Percentiles rank a stretch among this genome's conserved stretches.
phyloP scores from a whole-genome alignment of 192 early-diverging fungal species.

The Thoreauomyces humboldtii region DNA sequence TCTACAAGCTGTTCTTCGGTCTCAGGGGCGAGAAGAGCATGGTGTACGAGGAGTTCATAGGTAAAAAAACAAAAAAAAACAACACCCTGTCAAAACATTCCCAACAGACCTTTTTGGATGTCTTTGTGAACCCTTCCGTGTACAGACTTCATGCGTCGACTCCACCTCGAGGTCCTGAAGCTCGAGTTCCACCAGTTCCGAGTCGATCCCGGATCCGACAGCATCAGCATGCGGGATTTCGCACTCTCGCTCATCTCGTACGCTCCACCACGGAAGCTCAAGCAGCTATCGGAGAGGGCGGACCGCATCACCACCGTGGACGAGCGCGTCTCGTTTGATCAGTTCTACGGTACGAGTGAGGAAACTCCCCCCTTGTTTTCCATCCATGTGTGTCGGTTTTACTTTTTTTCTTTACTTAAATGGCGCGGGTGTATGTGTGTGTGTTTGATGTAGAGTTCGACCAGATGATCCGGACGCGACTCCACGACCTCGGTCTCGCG shows the following conservation, averaged over 20 bases:
- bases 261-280: constrained; percentile 14
- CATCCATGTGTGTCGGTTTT: neutral
- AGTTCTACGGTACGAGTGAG: constrained; percentile 23
- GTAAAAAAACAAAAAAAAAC: no score
- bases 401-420: neutral
- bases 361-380: neutral
- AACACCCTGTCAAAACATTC: no score
- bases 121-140: neutral
- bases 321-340: constrained; percentile 31
- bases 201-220: constrained; percentile 18
- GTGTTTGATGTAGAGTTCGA: constrained; percentile 33
- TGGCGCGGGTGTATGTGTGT: neutral
- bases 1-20: constrained; percentile 38
- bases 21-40: constrained; percentile 27
- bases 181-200: constrained; percentile 40
- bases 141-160: constrained; percentile 31
- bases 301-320: constrained; percentile 16
- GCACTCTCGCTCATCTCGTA: constrained; percentile 27
- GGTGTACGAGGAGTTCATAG: constrained; percentile 35
- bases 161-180: constrained; percentile 37
- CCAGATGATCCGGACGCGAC: constrained; percentile 27
- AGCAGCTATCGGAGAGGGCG: neutral
- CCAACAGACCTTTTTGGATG: no score
- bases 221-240: constrained; percentile 34
- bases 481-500: constrained; percentile 37